phyloP scores from a whole-genome alignment of 106 monocot species.

The Amphibolis antarctica region DNA sequence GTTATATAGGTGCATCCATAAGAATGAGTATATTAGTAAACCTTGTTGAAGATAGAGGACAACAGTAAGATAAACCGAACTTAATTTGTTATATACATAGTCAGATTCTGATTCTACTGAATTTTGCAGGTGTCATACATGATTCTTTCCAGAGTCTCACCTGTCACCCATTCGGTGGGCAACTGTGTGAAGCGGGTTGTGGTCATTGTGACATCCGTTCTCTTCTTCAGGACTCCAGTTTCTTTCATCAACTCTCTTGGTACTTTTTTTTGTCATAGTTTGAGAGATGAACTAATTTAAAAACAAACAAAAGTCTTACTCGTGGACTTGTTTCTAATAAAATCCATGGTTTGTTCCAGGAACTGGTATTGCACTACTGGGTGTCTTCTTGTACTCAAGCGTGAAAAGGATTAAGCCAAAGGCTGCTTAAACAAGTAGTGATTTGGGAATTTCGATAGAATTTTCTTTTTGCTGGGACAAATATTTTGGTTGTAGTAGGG shows the following conservation, averaged over 20 bases:
- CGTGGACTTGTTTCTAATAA: not conserved
- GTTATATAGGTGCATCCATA: too few species aligned
- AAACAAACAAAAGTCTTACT: too few species aligned
- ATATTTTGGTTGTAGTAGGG: too few species aligned
- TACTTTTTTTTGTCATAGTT: not conserved
- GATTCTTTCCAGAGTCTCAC: constrained; percentile 71
- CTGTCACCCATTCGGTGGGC: constrained; percentile 90
- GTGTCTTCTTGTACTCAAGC: constrained; percentile 89
- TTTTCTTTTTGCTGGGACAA: too few species aligned
- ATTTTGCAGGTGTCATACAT: constrained; percentile 62
- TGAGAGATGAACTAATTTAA: not conserved
- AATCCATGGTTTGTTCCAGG: constrained; percentile 30
- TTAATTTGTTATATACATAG: too few species aligned
- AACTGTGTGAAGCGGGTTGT: constrained; percentile 97
- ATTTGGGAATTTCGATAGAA: not conserved
- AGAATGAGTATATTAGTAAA: too few species aligned
- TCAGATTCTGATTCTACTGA: not conserved
- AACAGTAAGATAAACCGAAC: too few species aligned
- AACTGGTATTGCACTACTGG: constrained; percentile 65
- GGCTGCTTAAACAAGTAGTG: constrained; percentile 21
- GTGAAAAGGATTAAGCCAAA: constrained; percentile 70
- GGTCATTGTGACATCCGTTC: constrained; percentile 82
- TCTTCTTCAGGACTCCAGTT: constrained; percentile 89
- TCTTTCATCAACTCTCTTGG: constrained; percentile 77
- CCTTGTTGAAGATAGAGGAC: too few species aligned